phyloP scores from a whole-genome alignment of 495 filamentous ascomycete genomes.

The Pseudoneurospora amorphoporcata region DNA sequence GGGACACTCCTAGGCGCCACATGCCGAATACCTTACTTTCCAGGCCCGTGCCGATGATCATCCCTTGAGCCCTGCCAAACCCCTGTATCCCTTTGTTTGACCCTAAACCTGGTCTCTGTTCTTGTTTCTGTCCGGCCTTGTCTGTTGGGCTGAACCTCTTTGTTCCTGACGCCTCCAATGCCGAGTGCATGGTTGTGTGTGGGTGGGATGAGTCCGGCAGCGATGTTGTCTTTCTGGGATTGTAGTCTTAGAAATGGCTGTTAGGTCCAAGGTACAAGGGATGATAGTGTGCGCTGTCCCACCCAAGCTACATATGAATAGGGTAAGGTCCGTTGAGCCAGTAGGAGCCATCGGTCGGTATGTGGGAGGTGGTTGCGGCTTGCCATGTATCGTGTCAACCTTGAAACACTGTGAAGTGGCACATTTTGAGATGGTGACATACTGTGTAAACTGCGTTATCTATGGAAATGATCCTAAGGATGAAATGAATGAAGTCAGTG shows the following conservation, averaged over 20 bases:
- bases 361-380: neutral
- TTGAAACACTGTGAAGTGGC: neutral
- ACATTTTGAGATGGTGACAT: neutral
- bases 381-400: neutral
- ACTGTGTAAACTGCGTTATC: neutral
- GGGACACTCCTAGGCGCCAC: neutral
- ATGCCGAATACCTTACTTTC: neutral
- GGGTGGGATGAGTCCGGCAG: neutral
- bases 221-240: neutral
- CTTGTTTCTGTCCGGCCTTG: neutral
- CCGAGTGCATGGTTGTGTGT: neutral
- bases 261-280: neutral
- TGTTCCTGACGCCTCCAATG: neutral
- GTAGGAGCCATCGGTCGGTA: neutral
- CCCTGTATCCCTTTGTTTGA: neutral
- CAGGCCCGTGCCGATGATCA: neutral
- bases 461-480: neutral
- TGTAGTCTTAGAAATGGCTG: neutral
- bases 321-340: neutral
- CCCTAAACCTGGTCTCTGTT: neutral
- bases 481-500: neutral
- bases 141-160: neutral
- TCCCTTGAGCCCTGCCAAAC: neutral
- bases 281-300: neutral
- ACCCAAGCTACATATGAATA: neutral